A percentile compares a stretch with the other conserved stretches of the same genome.
phyloP scores from a whole-genome alignment of 164 flowering plant species.

The Macadamia integrifolia region DNA sequence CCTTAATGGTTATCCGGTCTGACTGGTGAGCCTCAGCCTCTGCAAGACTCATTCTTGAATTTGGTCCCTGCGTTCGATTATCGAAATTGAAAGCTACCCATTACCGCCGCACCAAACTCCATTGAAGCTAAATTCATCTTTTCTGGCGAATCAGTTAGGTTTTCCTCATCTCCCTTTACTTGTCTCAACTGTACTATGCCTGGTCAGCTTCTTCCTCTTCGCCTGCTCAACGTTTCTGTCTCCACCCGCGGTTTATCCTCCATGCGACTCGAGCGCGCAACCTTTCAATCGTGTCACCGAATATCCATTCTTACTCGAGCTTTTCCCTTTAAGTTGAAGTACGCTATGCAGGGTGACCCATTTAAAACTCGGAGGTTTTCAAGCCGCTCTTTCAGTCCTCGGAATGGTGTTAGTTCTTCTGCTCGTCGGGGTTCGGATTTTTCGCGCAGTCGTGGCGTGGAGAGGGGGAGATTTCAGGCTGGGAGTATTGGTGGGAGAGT shows the following conservation, averaged over 20 bases:
- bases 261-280: conserved; percentile 21
- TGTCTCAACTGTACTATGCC: conserved; percentile 24
- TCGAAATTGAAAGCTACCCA: too few species aligned
- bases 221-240: conserved; percentile 26
- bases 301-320: conserved; percentile 29
- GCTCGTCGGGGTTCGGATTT: conserved; percentile 10
- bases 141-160: too few species aligned
- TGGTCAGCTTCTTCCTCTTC: conserved; percentile 36
- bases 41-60: too few species aligned
- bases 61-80: too few species aligned
- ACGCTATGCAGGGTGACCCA: conserved; percentile 1
- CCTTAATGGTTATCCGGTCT: too few species aligned
- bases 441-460: conserved; percentile 9
- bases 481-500: conserved; percentile 11
- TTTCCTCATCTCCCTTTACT: too few species aligned
- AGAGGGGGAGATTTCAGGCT: conserved; percentile 9
- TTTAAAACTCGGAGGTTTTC: conserved; percentile 22
- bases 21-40: too few species aligned
- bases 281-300: conserved; percentile 18
- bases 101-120: too few species aligned
- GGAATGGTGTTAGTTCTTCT: conserved; percentile 19
- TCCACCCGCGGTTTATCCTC: conserved; percentile 22
- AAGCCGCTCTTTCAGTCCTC: conserved; percentile 30
- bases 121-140: too few species aligned
- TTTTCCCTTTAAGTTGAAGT: conserved; percentile 43